These are phyloP conservation scores for Kluyveromyces sp. DNA, from an alignment of 1,139 yeast genomes.

Conservation along the genomic window DNA sequence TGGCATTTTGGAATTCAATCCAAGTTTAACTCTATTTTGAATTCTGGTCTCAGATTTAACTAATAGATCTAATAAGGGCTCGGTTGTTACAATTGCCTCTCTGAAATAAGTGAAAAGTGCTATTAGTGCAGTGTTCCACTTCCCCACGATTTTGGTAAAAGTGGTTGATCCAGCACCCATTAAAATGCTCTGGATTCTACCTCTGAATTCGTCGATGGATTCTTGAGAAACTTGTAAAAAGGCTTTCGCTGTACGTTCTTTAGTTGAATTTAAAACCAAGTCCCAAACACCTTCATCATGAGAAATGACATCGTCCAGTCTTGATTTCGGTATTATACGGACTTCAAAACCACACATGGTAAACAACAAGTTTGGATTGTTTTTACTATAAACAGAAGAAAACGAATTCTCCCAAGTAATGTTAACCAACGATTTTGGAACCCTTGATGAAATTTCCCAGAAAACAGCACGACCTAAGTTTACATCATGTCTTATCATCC, in stretches of 20 bases:
- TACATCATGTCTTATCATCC: conserved; percentile 84
- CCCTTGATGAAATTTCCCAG: conserved; percentile 78
- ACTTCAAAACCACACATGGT: conserved; percentile 95
- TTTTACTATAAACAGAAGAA: conserved; percentile 83
- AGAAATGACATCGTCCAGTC: conserved; percentile 45
- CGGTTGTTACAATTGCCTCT: conserved; percentile 88
- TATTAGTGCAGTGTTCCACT: conserved; percentile 92
- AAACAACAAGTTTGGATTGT: conserved; percentile 81
- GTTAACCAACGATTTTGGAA: conserved; percentile 68
- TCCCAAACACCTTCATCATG: conserved; percentile 89
- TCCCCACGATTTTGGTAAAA: conserved; percentile 87
- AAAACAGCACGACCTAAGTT: conserved; percentile 85
- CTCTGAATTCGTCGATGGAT: conserved; percentile 73
- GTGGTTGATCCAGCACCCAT: conserved; percentile 97
- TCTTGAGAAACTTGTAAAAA: conserved; percentile 74
- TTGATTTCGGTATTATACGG: conserved; percentile 67
- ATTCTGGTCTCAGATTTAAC: conserved; percentile 91
- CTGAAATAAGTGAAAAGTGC: conserved; percentile 83
- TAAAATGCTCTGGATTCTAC: conserved; percentile 78
- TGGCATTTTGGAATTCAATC: conserved; percentile 97
- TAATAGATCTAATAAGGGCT: conserved; percentile 64
- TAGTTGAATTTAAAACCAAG: conserved; percentile 58
- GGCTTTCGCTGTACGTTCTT: conserved; percentile 87
- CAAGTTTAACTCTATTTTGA: conserved; percentile 91
- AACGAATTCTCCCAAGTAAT: conserved; percentile 76